These are phyloP conservation scores for Cutaneotrichosporon cutaneum DNA, from an alignment of 1,284 basidiomycete species.

Conservation along the genomic window DNA sequence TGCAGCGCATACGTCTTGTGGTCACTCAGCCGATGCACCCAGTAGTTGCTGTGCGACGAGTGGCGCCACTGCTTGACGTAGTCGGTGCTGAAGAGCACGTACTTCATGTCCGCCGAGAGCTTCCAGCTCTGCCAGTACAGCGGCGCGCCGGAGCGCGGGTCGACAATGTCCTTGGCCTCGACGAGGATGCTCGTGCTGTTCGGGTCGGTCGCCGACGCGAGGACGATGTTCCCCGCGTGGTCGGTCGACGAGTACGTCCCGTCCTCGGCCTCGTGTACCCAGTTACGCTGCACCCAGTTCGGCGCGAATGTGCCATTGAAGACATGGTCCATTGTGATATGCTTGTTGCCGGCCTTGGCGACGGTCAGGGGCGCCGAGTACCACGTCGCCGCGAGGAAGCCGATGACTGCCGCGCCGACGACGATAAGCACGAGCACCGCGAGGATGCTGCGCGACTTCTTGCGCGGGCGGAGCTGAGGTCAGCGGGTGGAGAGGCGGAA, in stretches of 20 bases:
- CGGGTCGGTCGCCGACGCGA: conserved; percentile 69
- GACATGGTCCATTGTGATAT: conserved; percentile 79
- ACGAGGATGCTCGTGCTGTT: conserved; percentile 41
- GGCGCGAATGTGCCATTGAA: conserved; percentile 81
- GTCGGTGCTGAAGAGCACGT: conserved; percentile 75
- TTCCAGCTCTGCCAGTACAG: conserved; percentile 67
- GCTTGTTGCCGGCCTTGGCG: conserved; percentile 60
- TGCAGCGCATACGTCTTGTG: conserved; percentile 68
- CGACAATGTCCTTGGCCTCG: conserved; percentile 33
- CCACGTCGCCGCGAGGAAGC: conserved; percentile 42
- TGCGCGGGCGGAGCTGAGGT: conserved; percentile 36
- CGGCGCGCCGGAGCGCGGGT: conserved; percentile 54
- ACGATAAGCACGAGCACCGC: conserved; percentile 44
- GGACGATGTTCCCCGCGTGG: conserved; percentile 64
- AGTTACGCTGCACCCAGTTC: conserved; percentile 60
- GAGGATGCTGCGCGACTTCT: conserved; percentile 45
- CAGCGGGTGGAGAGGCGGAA: too few species aligned
- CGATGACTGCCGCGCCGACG: conserved; percentile 39
- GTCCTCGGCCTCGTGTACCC: conserved; percentile 90
- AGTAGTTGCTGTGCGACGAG: conserved; percentile 84
- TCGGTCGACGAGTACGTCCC: conserved; percentile 73
- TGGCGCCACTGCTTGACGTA: conserved; percentile 86
- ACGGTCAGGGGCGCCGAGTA: conserved; percentile 46
- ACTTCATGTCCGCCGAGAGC: conserved; percentile 81
- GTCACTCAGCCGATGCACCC: conserved; percentile 68